A percentile compares a stretch with the other conserved stretches of the same genome.
These are phyloP conservation scores for Penicillium turbatum DNA, from an alignment of 495 filamentous ascomycete genomes.

Conservation along the genomic window DNA sequence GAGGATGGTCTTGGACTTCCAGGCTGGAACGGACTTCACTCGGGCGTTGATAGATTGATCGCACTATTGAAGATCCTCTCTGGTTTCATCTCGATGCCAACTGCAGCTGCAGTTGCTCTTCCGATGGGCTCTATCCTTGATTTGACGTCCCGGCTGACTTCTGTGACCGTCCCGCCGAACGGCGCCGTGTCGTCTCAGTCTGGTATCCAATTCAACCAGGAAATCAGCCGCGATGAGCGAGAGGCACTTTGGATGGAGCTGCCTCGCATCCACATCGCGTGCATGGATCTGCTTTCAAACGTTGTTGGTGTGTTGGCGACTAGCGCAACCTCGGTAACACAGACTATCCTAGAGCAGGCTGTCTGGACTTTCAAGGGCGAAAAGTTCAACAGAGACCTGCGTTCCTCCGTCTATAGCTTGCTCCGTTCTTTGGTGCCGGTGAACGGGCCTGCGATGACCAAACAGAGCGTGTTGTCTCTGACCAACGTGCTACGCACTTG, in stretches of 20 bases:
- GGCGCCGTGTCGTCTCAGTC: constrained; percentile 29
- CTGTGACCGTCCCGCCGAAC: constrained; percentile 54
- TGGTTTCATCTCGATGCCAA: constrained; percentile 54
- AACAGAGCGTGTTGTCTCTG: constrained; percentile 55
- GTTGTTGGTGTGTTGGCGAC: constrained; percentile 52
- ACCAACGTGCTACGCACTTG: constrained; percentile 52
- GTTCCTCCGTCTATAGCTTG: constrained; percentile 56
- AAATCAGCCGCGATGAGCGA: constrained; percentile 71
- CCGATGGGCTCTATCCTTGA: constrained; percentile 63
- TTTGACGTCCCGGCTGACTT: constrained; percentile 60
- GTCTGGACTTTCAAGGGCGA: constrained; percentile 64
- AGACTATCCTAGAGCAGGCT: constrained; percentile 61
- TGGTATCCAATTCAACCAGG: constrained; percentile 52
- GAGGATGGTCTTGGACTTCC: constrained; percentile 52
- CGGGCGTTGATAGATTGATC: constrained; percentile 63
- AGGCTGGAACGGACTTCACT: constrained; percentile 64
- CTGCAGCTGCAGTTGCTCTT: constrained; percentile 55
- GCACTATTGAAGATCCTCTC: constrained; percentile 54
- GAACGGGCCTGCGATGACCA: constrained; percentile 60
- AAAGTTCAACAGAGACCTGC: constrained; percentile 51
- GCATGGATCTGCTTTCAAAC: constrained; percentile 53
- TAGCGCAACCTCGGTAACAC: constrained; percentile 49
- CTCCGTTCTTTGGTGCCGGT: constrained; percentile 52
- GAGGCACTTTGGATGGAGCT: constrained; percentile 67
- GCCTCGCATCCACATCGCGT: constrained; percentile 67